These are phyloP conservation scores for Russula sp. DNA, from an alignment of 768 basidiomycete species.

Conservation along the genomic window DNA sequence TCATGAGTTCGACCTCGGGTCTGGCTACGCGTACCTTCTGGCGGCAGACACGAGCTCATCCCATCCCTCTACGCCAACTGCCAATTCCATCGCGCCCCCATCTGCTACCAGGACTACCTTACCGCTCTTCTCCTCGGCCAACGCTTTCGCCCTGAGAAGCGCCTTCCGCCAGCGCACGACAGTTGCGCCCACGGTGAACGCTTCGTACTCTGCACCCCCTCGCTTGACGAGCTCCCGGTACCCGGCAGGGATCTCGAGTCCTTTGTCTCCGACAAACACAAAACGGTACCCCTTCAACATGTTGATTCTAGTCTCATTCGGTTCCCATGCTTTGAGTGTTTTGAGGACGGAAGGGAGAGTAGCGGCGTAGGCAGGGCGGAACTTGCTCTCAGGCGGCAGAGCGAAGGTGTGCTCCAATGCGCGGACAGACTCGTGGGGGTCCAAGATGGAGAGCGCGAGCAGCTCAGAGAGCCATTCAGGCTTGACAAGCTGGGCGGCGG, in stretches of 20 bases:
- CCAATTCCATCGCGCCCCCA: conserved; percentile 39
- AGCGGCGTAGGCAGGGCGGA: conserved; percentile 51
- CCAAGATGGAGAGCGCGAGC: conserved; percentile 42
- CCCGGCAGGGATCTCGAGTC: conserved; percentile 42
- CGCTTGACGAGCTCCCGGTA: conserved; percentile 49
- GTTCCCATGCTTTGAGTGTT: conserved; percentile 55
- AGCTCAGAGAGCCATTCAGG: conserved; percentile 63
- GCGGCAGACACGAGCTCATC: conserved; percentile 46
- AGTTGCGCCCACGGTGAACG: conserved; percentile 49
- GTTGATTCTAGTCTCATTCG: conserved; percentile 54
- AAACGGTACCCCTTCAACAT: conserved; percentile 53
- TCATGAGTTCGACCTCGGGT: neutral
- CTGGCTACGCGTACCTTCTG: conserved; percentile 36
- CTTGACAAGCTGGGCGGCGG: conserved; percentile 53
- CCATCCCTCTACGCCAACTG: conserved; percentile 53
- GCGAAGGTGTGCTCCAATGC: conserved; percentile 46
- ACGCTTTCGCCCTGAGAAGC: conserved; percentile 47
- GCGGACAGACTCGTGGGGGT: conserved; percentile 31
- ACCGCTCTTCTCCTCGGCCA: conserved; percentile 28
- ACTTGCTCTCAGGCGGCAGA: conserved; percentile 50
- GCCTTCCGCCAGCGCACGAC: conserved; percentile 45
- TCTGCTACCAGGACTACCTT: conserved; percentile 49
- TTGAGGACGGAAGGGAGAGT: conserved; percentile 45
- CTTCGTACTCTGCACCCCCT: conserved; percentile 58
- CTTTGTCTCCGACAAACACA: conserved; percentile 53